Evolutionary conservation across 2,329 filamentous ascomycete species (phyloP).

Genomic region (Aotearoamyces nothofagi): DNA sequence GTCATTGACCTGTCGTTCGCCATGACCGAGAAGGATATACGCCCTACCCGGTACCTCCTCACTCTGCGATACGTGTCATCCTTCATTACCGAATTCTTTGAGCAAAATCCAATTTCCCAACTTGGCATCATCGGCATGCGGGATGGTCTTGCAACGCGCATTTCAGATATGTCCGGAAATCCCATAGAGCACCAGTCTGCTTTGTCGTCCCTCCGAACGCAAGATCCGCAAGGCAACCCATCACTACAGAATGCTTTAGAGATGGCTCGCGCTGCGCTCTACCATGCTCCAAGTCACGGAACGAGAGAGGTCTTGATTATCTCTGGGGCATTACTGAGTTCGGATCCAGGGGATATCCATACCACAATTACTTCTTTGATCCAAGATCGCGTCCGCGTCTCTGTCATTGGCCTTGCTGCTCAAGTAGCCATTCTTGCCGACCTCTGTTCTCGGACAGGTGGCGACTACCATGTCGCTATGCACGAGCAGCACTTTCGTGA

Average conservation of each 20-base stretch:
- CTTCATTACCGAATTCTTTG: conserved; percentile 90
- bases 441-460: conserved; percentile 76
- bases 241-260: conserved; percentile 90
- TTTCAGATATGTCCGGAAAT: conserved; percentile 86
- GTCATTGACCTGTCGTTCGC: conserved; percentile 85
- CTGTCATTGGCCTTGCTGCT: conserved; percentile 79
- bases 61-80: conserved; percentile 70
- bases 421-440: conserved; percentile 87
- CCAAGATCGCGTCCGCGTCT: conserved; percentile 70
- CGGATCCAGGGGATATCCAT: conserved; percentile 91
- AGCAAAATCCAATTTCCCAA: conserved; percentile 97
- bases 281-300: conserved; percentile 82
- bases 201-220: conserved; percentile 48
- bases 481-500: conserved; percentile 82
- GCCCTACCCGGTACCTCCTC: conserved; percentile 74
- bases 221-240: conserved; percentile 59
- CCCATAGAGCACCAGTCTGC: conserved; percentile 74
- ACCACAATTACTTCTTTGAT: conserved; percentile 71
- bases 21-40: conserved; percentile 89
- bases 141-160: conserved; percentile 71
- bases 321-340: conserved; percentile 78
- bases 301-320: conserved; percentile 87
- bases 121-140: conserved; percentile 86
- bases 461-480: conserved; percentile 73
- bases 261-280: conserved; percentile 85